Base-by-base conservation (phyloP, 2,329 filamentous ascomycete genomes). In the Fusarium neocosmosporiellum region DNA sequence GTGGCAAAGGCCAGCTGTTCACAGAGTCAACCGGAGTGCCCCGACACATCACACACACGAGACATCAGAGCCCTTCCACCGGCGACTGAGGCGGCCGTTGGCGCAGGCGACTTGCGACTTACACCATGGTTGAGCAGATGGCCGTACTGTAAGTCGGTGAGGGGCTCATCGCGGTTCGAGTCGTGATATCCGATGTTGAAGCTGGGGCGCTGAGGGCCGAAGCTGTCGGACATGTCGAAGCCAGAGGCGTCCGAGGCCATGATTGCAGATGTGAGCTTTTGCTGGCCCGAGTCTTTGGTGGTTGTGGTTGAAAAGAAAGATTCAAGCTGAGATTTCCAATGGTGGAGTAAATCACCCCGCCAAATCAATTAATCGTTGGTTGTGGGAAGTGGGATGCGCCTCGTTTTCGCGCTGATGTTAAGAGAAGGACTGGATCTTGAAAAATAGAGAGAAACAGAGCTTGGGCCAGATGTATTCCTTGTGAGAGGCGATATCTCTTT, bases 161-260 rank as follows among this genome's bases (percentile, higher is more conserved):
- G 87, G 65, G 90, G 88, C 71, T 88, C 83, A 31, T 85, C 81
- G 66, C 92, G 86, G 59, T 84, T 85, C 8, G 91, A 91, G 79
- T 94, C 92, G 82, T 95, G 93, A 71, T 94, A 91, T 65, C 93
- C 92, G 74, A 95, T 86, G 77, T 92, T 93, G 78, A 94, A 93
- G 13, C 65, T 72, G 2, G 86, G 86, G 36, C 82, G 78, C 62
- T 80, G 78, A 59, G 76, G 71, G 9, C 69, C 79, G 59, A 77
- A 76, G 53, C 62, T 71, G 16, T 82, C 78, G 50, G 74, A 36
- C 71, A 74, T 74, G 29, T 66, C 69, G 61, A 77, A 74, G n/a
- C 70, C 67, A 7, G 63, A 24, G 29, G 66, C 67, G 46, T 69
- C 73, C 53, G 72, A 76, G 37, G 74, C 69, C 79, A 80, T 80